These are phyloP conservation scores for Pholiota adiposa DNA, from an alignment of 1,284 basidiomycete genomes.

Conservation along the genomic window DNA sequence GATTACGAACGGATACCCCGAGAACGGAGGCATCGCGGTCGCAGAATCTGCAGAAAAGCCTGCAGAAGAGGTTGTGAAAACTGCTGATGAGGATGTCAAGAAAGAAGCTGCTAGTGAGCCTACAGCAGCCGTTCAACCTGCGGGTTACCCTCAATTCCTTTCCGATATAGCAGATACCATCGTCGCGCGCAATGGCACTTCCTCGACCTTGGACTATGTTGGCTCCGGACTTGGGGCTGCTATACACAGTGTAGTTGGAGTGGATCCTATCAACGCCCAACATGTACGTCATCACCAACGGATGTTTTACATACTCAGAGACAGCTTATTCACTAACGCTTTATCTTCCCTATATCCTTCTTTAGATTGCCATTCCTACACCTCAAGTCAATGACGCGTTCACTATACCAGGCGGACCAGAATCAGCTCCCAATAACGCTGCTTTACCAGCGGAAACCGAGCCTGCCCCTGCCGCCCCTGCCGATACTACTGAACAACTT, in stretches of 20 bases:
- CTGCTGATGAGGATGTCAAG: not conserved
- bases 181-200: conserved; percentile 41
- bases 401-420: conserved; percentile 16
- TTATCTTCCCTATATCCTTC: not conserved
- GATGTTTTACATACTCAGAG: not conserved
- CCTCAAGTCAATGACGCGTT: conserved; percentile 27
- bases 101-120: conserved; percentile 19
- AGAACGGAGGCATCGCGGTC: conserved; percentile 10
- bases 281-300: conserved; percentile 31
- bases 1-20: conserved; percentile 13
- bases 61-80: not conserved
- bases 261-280: conserved; percentile 42
- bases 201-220: conserved; percentile 39
- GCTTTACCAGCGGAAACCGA: conserved; percentile 15
- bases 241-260: conserved; percentile 38
- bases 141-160: conserved; percentile 34
- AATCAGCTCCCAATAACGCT: conserved; percentile 17
- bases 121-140: conserved; percentile 15
- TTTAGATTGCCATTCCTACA: conserved; percentile 36
- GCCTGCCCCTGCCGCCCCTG: conserved; percentile 6
- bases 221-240: conserved; percentile 43
- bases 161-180: conserved; percentile 41
- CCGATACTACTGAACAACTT: conserved; percentile 12
- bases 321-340: not conserved
- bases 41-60: conserved; percentile 11